These are phyloP conservation scores for Aureobasidium sp. DNA, from an alignment of 2,329 filamentous ascomycete genomes.

Conservation along the genomic window DNA sequence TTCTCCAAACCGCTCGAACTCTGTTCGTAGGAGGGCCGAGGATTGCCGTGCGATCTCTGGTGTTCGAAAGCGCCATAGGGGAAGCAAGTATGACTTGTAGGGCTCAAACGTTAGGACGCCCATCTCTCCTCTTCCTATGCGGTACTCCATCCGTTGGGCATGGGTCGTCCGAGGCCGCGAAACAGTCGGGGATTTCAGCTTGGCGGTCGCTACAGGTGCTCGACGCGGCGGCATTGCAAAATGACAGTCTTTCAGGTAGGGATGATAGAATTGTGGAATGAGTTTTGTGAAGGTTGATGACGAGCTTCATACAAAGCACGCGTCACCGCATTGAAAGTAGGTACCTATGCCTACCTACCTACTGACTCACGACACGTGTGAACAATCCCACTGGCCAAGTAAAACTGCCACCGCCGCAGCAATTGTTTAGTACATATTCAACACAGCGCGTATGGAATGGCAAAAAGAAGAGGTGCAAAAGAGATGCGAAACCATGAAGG, in stretches of 20 bases:
- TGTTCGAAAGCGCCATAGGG: slow-evolving; percentile 53
- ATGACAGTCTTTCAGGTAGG: neutral
- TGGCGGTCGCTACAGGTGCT: neutral
- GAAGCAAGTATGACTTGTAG: slow-evolving; percentile 53
- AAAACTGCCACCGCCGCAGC: neutral
- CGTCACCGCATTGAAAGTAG: neutral
- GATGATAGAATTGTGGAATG: neutral
- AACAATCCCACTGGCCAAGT: neutral
- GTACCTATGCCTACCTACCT: neutral
- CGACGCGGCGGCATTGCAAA: slow-evolving; percentile 7
- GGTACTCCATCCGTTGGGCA: slow-evolving; percentile 42
- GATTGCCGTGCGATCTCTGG: slow-evolving; percentile 44
- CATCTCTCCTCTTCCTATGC: slow-evolving; percentile 52
- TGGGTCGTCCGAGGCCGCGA: slow-evolving; percentile 19
- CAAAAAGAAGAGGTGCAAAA: neutral
- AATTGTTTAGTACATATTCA: too few species aligned
- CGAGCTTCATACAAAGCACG: neutral
- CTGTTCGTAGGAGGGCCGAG: slow-evolving; percentile 39
- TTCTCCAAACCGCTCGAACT: slow-evolving; percentile 46
- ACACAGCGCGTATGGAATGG: neutral
- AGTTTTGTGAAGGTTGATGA: neutral
- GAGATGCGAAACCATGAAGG: neutral
- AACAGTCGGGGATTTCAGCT: neutral
- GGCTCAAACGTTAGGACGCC: slow-evolving; percentile 56
- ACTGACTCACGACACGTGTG: neutral